phyloP scores from a whole-genome alignment of 2,329 filamentous ascomycete species.

The Anthostomella pinea region DNA sequence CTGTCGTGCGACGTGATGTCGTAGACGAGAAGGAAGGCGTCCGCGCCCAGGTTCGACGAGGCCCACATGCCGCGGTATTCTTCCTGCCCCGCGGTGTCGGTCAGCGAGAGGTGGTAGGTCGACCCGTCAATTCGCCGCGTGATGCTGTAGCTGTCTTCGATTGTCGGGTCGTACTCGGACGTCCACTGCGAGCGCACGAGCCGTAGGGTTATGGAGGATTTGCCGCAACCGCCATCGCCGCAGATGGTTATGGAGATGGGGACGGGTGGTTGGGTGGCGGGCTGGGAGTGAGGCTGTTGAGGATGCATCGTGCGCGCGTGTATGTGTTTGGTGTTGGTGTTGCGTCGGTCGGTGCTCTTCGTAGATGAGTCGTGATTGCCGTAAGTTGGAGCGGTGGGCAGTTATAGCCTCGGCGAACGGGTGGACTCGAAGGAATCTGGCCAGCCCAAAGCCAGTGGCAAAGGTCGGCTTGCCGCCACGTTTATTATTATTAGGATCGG shows the following conservation, averaged over 20 bases:
- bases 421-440: too few species aligned
- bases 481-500: too few species aligned
- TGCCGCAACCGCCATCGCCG: slow-evolving; percentile 81
- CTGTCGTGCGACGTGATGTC: slow-evolving; percentile 73
- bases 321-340: neutral
- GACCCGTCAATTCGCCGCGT: slow-evolving; percentile 78
- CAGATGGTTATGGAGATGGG: slow-evolving; percentile 78
- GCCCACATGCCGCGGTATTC: slow-evolving; percentile 89
- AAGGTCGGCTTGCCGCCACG: too few species aligned
- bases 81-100: slow-evolving; percentile 85
- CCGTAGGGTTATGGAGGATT: slow-evolving; percentile 80
- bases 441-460: too few species aligned
- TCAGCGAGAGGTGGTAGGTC: slow-evolving; percentile 74
- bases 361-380: too few species aligned
- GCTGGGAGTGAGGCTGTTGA: too few species aligned
- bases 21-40: slow-evolving; percentile 84
- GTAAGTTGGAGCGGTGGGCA: too few species aligned
- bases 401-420: too few species aligned
- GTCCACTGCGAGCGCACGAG: slow-evolving; percentile 83
- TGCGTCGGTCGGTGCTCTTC: neutral
- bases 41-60: slow-evolving; percentile 70
- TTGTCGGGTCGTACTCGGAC: slow-evolving; percentile 76
- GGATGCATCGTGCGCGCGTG: too few species aligned
- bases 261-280: slow-evolving; percentile 40
- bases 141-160: slow-evolving; percentile 82